These are phyloP conservation scores for Lasiosphaeriaceae sp. DNA, from an alignment of 495 filamentous ascomycete genomes.

Conservation along the genomic window DNA sequence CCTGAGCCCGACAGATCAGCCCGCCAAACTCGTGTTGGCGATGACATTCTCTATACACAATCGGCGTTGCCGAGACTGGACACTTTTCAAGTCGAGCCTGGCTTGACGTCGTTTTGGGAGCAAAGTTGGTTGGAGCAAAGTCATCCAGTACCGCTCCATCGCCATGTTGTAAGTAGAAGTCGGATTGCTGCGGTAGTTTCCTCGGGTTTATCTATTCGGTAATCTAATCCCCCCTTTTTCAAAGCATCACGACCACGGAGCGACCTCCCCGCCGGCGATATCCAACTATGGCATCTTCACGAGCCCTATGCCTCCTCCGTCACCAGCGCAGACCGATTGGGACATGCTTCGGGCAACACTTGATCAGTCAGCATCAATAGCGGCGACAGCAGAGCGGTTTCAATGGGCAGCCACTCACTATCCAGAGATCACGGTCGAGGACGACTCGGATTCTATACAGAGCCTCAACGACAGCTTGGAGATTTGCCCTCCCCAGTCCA, in stretches of 20 bases:
- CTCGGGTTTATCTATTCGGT: no score
- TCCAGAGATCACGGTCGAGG: constrained; percentile 11
- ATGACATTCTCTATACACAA: constrained; percentile 4
- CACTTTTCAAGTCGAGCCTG: not conserved
- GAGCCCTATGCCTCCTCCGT: not conserved
- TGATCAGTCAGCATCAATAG: not conserved
- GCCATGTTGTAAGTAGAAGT: not conserved
- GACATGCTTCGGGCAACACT: constrained; percentile 4
- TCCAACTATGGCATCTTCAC: not conserved
- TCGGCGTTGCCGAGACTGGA: constrained; percentile 6
- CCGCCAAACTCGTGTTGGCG: not conserved
- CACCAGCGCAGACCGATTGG: constrained; percentile 15
- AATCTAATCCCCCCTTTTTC: not conserved
- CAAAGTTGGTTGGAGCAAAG: constrained; percentile 12
- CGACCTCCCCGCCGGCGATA: not conserved
- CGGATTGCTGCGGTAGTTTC: no score
- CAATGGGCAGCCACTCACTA: constrained; percentile 11
- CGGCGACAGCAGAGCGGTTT: not conserved
- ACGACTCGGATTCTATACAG: constrained; percentile 25
- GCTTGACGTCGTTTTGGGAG: constrained; percentile 3
- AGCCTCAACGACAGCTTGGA: constrained; percentile 17
- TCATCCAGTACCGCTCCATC: not conserved
- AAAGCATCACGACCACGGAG: not conserved
- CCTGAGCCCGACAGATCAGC: constrained; percentile 13
- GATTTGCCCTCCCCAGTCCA: constrained; percentile 2